Evolutionary conservation across 352 stramenopile species (phyloP).

Genomic region (Phytophthora chlamydospora): DNA sequence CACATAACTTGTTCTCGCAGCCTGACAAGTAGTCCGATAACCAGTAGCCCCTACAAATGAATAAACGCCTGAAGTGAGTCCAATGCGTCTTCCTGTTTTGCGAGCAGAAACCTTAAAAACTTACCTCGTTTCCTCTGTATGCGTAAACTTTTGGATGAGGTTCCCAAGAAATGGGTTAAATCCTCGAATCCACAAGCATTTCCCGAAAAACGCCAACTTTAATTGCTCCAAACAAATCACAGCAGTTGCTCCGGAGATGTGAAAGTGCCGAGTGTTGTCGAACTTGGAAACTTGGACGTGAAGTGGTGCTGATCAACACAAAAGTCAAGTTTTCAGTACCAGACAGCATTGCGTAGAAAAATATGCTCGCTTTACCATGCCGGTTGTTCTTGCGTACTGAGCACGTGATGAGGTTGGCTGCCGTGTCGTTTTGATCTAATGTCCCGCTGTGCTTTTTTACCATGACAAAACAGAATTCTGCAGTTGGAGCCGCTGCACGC

Average conservation of each 20-base stretch:
- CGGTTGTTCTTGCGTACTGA: slow-evolving; percentile 81
- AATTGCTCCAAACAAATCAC: slow-evolving; percentile 83
- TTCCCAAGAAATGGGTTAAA: slow-evolving; percentile 82
- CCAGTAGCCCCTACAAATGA: slow-evolving; percentile 52
- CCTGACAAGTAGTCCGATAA: slow-evolving; percentile 66
- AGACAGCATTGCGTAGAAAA: background rate
- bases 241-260: slow-evolving; percentile 71
- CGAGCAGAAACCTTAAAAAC: background rate
- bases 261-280: slow-evolving; percentile 75
- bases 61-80: slow-evolving; percentile 4
- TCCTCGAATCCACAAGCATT: slow-evolving; percentile 74
- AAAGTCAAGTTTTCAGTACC: background rate
- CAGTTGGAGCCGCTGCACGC: slow-evolving; percentile 52
- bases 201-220: slow-evolving; percentile 73
- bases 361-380: slow-evolving; percentile 39
- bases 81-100: background rate
- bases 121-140: slow-evolving; percentile 53
- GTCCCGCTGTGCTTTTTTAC: slow-evolving; percentile 69
- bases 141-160: slow-evolving; percentile 61
- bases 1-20: slow-evolving; percentile 63
- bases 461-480: slow-evolving; percentile 78
- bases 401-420: slow-evolving; percentile 76
- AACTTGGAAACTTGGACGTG: slow-evolving; percentile 83
- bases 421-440: slow-evolving; percentile 70
- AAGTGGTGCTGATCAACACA: slow-evolving; percentile 45